These are phyloP conservation scores for Suillus alpinus DNA, from an alignment of 768 basidiomycete species.

Conservation along the genomic window DNA sequence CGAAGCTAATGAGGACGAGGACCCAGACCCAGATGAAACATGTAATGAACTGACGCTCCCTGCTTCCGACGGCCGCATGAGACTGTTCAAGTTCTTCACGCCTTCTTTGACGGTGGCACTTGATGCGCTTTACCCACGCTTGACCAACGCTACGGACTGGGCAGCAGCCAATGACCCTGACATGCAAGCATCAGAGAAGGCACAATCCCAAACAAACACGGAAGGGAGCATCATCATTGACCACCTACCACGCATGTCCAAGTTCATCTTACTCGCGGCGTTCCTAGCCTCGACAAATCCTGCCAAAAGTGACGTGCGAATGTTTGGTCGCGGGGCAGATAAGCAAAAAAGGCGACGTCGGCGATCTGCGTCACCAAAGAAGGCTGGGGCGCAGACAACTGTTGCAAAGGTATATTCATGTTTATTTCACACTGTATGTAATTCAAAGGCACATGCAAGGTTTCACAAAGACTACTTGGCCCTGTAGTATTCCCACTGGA, in stretches of 20 bases:
- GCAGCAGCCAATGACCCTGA: slow-evolving; percentile 49
- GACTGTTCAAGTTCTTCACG: slow-evolving; percentile 61
- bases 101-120: slow-evolving; percentile 60
- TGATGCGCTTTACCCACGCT: slow-evolving; percentile 66
- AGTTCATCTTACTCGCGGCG: slow-evolving; percentile 72
- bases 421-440: background rate
- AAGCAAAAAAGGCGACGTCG: slow-evolving; percentile 59
- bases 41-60: slow-evolving; percentile 37
- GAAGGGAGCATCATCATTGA: slow-evolving; percentile 21
- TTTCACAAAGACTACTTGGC: slow-evolving; percentile 76
- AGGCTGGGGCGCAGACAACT: slow-evolving; percentile 38
- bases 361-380: slow-evolving; percentile 36
- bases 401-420: slow-evolving; percentile 41
- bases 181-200: background rate
- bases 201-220: background rate
- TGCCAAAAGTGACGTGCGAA: slow-evolving; percentile 69
- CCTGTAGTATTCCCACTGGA: slow-evolving; percentile 79
- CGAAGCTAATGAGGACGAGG: slow-evolving; percentile 20
- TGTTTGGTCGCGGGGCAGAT: slow-evolving; percentile 76
- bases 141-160: slow-evolving; percentile 65
- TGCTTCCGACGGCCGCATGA: slow-evolving; percentile 59
- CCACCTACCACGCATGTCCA: slow-evolving; percentile 62
- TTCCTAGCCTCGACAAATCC: slow-evolving; percentile 88
- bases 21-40: slow-evolving; percentile 14
- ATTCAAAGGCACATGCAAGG: slow-evolving; percentile 33